Base-by-base conservation (phyloP, 1,284 basidiomycete genomes). In the Ceratobasidium sp. region DNA sequence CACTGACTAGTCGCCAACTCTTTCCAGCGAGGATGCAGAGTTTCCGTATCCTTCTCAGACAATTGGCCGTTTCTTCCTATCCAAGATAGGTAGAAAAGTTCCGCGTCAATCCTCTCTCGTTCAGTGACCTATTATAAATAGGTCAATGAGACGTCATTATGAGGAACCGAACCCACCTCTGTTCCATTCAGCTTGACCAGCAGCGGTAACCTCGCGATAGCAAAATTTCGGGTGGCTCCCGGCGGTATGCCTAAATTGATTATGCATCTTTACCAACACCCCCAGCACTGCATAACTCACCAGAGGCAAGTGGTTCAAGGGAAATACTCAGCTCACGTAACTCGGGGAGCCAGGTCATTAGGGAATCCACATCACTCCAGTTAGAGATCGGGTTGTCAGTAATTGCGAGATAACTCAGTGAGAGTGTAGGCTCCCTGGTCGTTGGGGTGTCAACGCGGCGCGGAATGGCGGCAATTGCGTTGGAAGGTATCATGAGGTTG, bases 31-130 rank as follows among this genome's bases (percentile, higher is more conserved):
- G 87, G 87, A 73, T 90, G 86, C 21, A 33, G 14, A 71, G 78
- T 77, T 73, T 77, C 75, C 60, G 73, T 72, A 64, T 82, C 81
- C 69, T 80, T 80, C 27, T 81, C 79, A 21, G 30, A 30, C 29
- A 84, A 82, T 33, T 80, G 77, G 23, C 77, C 75, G 36, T 79
- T 77, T 49, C 82, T 83, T 58, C 80, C 79, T 71, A 88, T 79
- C 74, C 80, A 82, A 39, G 87, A 87, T 60, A 95, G 80, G 77
- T 95, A 96, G 75, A 89, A 91, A 46, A 93, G 77, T 78, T 98
- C 95, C 56, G 89, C 87, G 74, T 98, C 95, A n/a, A 78, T 81
- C 41, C 95, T 82, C 76, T 96, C 93, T 71, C 83, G 85, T 7
- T 77, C 68, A 3, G 87, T 83, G 59, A 95, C 84, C 88, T 92